Evolutionary conservation across 495 filamentous ascomycete species (phyloP).

Genomic region (Hypoxylon cercidicola): DNA sequence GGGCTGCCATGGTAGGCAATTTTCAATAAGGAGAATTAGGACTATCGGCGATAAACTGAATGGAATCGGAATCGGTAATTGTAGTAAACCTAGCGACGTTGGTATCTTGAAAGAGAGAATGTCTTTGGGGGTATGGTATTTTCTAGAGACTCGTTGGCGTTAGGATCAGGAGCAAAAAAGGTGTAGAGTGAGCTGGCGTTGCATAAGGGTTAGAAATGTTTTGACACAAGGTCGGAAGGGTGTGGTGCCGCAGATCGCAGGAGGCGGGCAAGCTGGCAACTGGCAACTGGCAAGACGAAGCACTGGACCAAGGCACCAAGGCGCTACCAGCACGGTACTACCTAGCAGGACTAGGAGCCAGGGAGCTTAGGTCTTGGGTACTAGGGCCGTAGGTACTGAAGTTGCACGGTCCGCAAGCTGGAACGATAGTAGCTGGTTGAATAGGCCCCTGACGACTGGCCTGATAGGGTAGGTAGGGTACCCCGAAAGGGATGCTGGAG

Average conservation of each 20-base stretch:
- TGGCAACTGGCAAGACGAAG: slow-evolving; percentile 2
- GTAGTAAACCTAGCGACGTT: slow-evolving; percentile 12
- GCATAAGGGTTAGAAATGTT: slow-evolving; percentile 53
- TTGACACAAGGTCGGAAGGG: slow-evolving; percentile 52
- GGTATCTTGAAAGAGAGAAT: slow-evolving; percentile 19
- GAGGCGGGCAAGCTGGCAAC: slow-evolving; percentile 44
- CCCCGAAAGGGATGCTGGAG: slow-evolving; percentile 40
- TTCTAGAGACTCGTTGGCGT: slow-evolving; percentile 27
- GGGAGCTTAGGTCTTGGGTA: neutral
- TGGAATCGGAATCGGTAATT: slow-evolving; percentile 20
- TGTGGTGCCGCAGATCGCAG: slow-evolving; percentile 53
- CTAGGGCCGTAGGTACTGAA: slow-evolving; percentile 4
- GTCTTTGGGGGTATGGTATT: slow-evolving; percentile 9
- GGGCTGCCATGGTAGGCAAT: slow-evolving; percentile 59
- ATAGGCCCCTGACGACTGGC: slow-evolving; percentile 1
- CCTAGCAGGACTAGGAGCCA: neutral
- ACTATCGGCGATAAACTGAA: slow-evolving; percentile 22
- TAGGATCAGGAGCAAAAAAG: slow-evolving; percentile 30
- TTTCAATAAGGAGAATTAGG: slow-evolving; percentile 19
- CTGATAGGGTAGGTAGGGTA: slow-evolving; percentile 41
- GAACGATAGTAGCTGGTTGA: slow-evolving; percentile 41
- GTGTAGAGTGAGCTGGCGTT: slow-evolving; percentile 45
- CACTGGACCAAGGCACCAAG: slow-evolving; percentile 29
- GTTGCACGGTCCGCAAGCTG: slow-evolving; percentile 35
- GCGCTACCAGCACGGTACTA: slow-evolving; percentile 23